Base-by-base conservation (phyloP, 2,329 filamentous ascomycete species). In the Penicillium fuscoglaucum region DNA sequence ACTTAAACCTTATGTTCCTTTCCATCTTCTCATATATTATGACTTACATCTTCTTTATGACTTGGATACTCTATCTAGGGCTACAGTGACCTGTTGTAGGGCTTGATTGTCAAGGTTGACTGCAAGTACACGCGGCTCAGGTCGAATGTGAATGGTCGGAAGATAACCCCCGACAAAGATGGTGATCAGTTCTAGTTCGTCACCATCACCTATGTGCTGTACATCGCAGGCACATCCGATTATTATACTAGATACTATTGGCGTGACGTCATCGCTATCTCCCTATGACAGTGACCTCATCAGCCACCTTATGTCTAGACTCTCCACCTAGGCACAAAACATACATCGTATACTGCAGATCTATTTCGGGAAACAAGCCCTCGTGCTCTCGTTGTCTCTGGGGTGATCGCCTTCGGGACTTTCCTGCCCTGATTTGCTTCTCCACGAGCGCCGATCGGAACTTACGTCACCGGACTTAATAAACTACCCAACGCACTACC, bases 181-280 rank as follows among this genome's bases (percentile, higher is more conserved):
- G n/a, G 35, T 29, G 39, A 28, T 48, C 29, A 44, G 9, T 52
- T n/a, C 21, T 26, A 52, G 28, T 24, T 46, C 51, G 51, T 53
- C 51, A 53, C 51, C 24, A 53, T 53, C 51, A 52, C 49, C 28
- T 52, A 44, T 44, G 39, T 19, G 44, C 26, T 46, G 26, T 29
- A 41, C 10, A 29, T 29, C 3, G 19, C n/a, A 41, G 15, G 26
- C 26, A 31, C 13, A 17, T 48, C 29, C 6, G 21, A 35, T 2
- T 17, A 35, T 48, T 39, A 35, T n/a, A 40, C 6, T 40, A n/a
- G 21, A 26, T 44, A 13, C 26, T 44, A 35, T 17, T 10, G 17
- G 5, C 10, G 15, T 53, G 51, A 53, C 31, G 51, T 47, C 31
- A 28, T 21, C 28, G 17, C 15, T 6, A 33, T 26, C 31, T 48